Evolutionary conservation across 2,329 filamentous ascomycete genomes (phyloP).

Genomic region (Beauveria scarabaeidicola): DNA sequence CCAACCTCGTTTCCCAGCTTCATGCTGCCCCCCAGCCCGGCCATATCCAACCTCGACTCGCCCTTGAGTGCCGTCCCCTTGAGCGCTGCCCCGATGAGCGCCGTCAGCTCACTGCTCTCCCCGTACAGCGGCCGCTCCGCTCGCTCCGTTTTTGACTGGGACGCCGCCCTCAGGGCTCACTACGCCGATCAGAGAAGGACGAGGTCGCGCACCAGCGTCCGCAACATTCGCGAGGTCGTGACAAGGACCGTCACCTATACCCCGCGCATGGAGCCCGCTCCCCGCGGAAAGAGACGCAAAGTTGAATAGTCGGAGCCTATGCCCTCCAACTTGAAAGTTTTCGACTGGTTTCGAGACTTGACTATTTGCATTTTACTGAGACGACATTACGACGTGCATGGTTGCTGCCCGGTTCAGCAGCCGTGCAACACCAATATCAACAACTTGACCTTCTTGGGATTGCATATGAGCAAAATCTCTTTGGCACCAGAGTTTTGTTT

Average conservation of each 20-base stretch:
- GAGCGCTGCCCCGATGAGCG: conserved; percentile 36
- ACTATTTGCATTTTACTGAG: not conserved
- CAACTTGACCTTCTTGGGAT: conserved; percentile 8
- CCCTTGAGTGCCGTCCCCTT: conserved; percentile 50
- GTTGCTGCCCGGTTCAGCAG: conserved; percentile 6
- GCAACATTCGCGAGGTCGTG: conserved; percentile 78
- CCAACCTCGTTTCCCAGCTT: conserved; percentile 56
- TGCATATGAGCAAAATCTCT: conserved; percentile 9
- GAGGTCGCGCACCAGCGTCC: conserved; percentile 51
- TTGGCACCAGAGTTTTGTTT: conserved; percentile 11
- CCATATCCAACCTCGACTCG: conserved; percentile 58
- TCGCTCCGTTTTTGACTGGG: conserved; percentile 72
- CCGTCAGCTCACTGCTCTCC: conserved; percentile 49
- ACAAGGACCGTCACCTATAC: conserved; percentile 93
- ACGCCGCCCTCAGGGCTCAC: conserved; percentile 58
- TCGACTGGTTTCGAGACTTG: conserved; percentile 8
- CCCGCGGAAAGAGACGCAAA: conserved; percentile 88
- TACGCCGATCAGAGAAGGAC: conserved; percentile 52
- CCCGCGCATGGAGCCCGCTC: conserved; percentile 75
- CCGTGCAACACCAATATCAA: not conserved
- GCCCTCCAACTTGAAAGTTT: not conserved
- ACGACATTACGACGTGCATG: conserved; percentile 7
- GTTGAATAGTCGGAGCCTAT: conserved; percentile 29
- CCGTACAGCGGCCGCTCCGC: conserved; percentile 62
- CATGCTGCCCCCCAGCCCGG: conserved; percentile 69